A percentile compares a stretch with the other conserved stretches of the same genome.
These are phyloP conservation scores for Chaetomium strumarium DNA, from an alignment of 2,329 filamentous ascomycete genomes.

Conservation along the genomic window DNA sequence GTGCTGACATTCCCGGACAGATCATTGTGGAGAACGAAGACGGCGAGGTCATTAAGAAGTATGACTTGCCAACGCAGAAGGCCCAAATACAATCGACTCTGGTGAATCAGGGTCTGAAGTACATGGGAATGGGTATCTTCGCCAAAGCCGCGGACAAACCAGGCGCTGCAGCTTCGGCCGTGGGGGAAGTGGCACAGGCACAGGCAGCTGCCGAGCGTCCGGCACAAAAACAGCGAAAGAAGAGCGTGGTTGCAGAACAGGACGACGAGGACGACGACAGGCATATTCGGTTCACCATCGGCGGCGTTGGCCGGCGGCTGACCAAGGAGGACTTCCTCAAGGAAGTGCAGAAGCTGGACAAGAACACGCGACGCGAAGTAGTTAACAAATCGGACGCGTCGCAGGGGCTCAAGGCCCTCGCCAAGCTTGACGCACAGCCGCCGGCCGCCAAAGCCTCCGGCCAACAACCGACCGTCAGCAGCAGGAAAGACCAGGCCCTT, in stretches of 20 bases:
- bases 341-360: conserved; percentile 67
- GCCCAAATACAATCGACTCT: conserved; percentile 32
- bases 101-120: conserved; percentile 44
- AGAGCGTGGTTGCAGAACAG: conserved; percentile 35
- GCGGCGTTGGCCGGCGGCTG: conserved; percentile 65
- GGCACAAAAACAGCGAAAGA: conserved; percentile 32
- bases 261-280: conserved; percentile 59
- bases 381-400: conserved; percentile 47
- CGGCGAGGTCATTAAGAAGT: conserved; percentile 80
- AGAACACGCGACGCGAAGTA: conserved; percentile 52
- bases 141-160: conserved; percentile 37
- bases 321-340: conserved; percentile 75
- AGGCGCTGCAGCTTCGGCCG: conserved; percentile 27
- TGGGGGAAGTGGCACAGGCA: conserved; percentile 16
- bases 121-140: conserved; percentile 47
- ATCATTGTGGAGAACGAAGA: conserved; percentile 86
- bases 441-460: conserved; percentile 1
- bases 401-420: conserved; percentile 43
- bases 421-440: conserved; percentile 34
- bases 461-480: conserved; percentile 2
- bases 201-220: conserved; percentile 25
- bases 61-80: conserved; percentile 61
- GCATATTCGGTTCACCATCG: conserved; percentile 70
- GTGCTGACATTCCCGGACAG: conserved; percentile 29
- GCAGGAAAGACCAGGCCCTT: conserved; percentile 1